Evolutionary conservation across 2,329 filamentous ascomycete genomes (phyloP).

Genomic region (Juglanconis juglandina): DNA sequence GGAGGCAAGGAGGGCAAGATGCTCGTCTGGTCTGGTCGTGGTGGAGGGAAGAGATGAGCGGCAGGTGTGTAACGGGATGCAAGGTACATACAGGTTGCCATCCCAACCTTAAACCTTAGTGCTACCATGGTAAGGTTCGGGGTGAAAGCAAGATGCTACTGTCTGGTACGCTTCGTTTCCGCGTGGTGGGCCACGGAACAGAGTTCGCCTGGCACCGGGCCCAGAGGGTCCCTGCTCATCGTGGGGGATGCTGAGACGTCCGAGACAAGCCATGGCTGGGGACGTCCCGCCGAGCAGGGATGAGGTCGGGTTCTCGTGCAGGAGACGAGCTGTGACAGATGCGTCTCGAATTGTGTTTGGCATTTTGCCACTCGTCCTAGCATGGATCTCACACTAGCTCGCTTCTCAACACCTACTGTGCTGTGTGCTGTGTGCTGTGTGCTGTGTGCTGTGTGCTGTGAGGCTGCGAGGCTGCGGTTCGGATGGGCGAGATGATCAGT

Average conservation of each 20-base stretch:
- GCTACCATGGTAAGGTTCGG: slow-evolving; percentile 10
- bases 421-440: no score
- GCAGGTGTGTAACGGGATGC: not conserved
- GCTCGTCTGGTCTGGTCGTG: not conserved
- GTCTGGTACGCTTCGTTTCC: not conserved
- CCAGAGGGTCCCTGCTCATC: not conserved
- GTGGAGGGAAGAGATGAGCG: not conserved
- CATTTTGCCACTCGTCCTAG: slow-evolving; percentile 26
- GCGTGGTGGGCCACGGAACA: not conserved
- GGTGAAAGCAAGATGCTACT: not conserved
- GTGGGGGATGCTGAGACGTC: slow-evolving; percentile 10
- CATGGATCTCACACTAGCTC: slow-evolving; percentile 5
- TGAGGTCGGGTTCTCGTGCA: slow-evolving; percentile 15
- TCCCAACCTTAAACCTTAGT: slow-evolving; percentile 9
- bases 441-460: no score
- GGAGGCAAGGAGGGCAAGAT: slow-evolving; percentile 1
- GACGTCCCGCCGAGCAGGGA: not conserved
- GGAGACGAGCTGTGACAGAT: slow-evolving; percentile 41
- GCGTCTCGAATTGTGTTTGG: slow-evolving; percentile 49
- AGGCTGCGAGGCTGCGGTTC: no score
- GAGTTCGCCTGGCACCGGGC: not conserved
- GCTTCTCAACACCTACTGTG: not conserved
- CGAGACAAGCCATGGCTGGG: slow-evolving; percentile 5
- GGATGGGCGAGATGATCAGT: no score
- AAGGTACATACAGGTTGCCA: slow-evolving; percentile 1